Conservation (phyloP, 257 asterid genomes). For the Hygrophila difformis region DNA sequence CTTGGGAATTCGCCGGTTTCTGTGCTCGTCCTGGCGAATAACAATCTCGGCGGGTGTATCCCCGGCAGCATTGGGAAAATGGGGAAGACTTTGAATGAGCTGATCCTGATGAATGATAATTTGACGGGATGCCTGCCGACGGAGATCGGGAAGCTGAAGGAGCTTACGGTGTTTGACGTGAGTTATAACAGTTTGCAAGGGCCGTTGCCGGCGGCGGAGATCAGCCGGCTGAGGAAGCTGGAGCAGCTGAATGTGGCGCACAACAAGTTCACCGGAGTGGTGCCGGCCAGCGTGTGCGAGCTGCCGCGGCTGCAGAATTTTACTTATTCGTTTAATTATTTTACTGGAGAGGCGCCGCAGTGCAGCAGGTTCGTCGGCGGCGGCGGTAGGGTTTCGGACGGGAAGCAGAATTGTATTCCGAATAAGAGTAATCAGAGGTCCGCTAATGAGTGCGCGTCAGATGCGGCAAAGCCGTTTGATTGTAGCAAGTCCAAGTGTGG, state of each 20-base stretch:
- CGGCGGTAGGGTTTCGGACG: conserved; percentile 30
- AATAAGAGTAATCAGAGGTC: conserved; percentile 61
- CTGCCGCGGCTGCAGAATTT: conserved; percentile 46
- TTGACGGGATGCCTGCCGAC: conserved; percentile 47
- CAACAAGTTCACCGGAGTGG: conserved; percentile 35
- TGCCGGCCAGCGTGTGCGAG: conserved; percentile 35
- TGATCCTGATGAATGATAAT: conserved; percentile 40
- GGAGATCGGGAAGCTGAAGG: conserved; percentile 34
- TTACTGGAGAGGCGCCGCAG: conserved; percentile 38
- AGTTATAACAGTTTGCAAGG: conserved; percentile 39
- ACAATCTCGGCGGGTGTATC: conserved; percentile 45
- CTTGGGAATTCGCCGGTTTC: conserved; percentile 46
- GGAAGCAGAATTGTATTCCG: conserved; percentile 56
- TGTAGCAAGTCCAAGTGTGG: conserved; percentile 58
- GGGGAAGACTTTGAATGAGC: conserved; percentile 42
- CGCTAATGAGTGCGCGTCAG: conserved; percentile 51
- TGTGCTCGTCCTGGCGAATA: conserved; percentile 42
- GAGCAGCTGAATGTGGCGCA: conserved; percentile 46
- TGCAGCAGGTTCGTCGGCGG: conserved; percentile 34
- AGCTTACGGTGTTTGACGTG: conserved; percentile 45
- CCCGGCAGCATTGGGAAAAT: conserved; percentile 46
- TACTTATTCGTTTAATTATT: conserved; percentile 38
- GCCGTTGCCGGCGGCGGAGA: conserved; percentile 31
- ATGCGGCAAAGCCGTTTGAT: conserved; percentile 64
- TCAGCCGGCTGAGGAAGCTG: conserved; percentile 33